Evolutionary conservation across 2,329 filamentous ascomycete species (phyloP), one percentile per base, ranked within the genome.

Genomic region (Incumbomyces lentus): DNA sequence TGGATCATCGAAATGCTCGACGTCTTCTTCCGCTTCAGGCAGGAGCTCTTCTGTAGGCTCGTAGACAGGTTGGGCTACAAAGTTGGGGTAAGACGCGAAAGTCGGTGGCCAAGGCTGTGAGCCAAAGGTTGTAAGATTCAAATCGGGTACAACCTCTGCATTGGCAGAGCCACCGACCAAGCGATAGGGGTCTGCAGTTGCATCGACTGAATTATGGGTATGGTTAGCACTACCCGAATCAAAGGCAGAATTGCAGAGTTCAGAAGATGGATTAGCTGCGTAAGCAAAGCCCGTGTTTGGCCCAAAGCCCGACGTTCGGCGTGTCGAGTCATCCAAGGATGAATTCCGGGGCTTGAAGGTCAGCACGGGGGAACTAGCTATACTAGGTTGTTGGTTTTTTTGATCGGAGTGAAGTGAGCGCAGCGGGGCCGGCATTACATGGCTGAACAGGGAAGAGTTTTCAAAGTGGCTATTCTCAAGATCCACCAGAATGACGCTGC

Each of bases 1-100:
- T 40, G 48, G 51, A 42, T 36, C 40, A 40, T 55, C 52, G 39
- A 55, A 52, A 12, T 52, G 39, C 31, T 50, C 44, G 40, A 55
- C 53, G 37, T 17, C 40, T 39, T 52, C 39, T 39, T 47, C 49
- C 34, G 47, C 18, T 47, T 54, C 47, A 41, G 48, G 48, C 38
- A 52, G 29, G 18, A 55, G 47, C 44, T 51, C 50, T 12, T 49
- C 54, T n/a, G 49, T 53, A 16, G 52, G 48, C 47, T 53, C 52
- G 51, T 56, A 55, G 46, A 50, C 40, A 42, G 54, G 52, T 36
- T 49, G 50, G 38, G 47, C 44, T 40, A 50, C 49, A 34, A 52
- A 49, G 40, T 52, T 43, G 31, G 50, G 48, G 42, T 49, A 50
- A 34, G 49, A 49, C 12, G 46, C 45, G 43, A 44, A 47, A 46